Base-by-base conservation (phyloP, 768 basidiomycete genomes). In the Boletales sp. region DNA sequence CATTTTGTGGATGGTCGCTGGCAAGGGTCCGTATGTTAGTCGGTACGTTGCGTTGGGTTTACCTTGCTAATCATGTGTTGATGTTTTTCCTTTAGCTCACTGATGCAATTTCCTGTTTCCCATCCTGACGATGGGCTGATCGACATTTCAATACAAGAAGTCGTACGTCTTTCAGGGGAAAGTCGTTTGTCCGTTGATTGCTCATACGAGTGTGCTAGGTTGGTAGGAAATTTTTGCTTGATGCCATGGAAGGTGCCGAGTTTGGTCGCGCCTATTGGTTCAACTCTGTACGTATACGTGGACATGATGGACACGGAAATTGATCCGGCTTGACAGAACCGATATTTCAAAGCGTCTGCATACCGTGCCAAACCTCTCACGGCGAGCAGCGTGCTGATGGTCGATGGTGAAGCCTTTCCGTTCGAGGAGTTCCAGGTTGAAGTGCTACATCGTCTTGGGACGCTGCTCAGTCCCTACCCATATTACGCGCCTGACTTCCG, bases 61-160 rank as follows among this genome's bases (percentile, higher is more conserved):
- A 3, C 31, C 7, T 40, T 35, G 3, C 4, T 18, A 29, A 15
- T 18, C 13, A 41, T 38, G 29, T 14, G 31, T 24, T 21, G 19
- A 29, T 14, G 2, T 12, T 35, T 13, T 31, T 17, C 8, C 36
- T 13, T 51, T 45, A 86, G 86, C 15, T 84, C 87, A 50, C 74
- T 86, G 34, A 85, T 92, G 84, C 82, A 89, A 21, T 94, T 92
- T 61, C 92, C 90, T 0, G 83, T 89, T 4, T 88, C 88, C 18
- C 64, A 85, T 43, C 86, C 89, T 0, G 80, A 87, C 51, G 89
- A 94, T 59, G 89, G 90, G 0, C 65, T 83, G 29, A 82, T 93
- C 45, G 90, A 92, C 57, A 65, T 93, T 38, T 76, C 79, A 38
- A 73, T 78, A 35, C 83, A 90, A 72, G 77, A 80, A 47, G 55